Evolutionary conservation across 352 stramenopile species (phyloP), one percentile per base, ranked within the genome.

Genomic region (Plasmopara muralis): DNA sequence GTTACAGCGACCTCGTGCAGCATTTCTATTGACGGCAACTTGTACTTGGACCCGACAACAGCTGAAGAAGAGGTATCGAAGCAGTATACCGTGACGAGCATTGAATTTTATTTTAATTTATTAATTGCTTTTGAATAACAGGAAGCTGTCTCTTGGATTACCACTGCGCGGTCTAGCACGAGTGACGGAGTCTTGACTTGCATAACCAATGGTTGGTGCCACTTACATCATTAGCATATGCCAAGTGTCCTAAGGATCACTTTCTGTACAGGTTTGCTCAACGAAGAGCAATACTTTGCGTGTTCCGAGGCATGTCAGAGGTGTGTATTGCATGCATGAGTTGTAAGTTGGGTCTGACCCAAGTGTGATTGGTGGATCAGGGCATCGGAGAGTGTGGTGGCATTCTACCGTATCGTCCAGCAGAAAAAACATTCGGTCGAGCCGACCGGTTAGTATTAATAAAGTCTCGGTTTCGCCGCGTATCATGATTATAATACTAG

Each of bases 231-330:
- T 47, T 14, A 8, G 18, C 5, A 40, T 5, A 31, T 16, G n/a
- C 7, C 20, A 31, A 55, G 1, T 30, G 34, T 13, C 30, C 39
- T n/a, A 31, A 28, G 20, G 34, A 45, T 30, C 47, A 6, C 43
- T 43, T 13, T 38, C 16, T n/a, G 5, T 59, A 6, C 47, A 86
- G 75, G 76, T 28, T 54, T 89, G 41, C 60, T 90, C 40, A 77
- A 72, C 6, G 79, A 93, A 66, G 78, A 87, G 33, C 75, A 90
- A 52, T 93, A 88, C 51, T 93, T 93, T 64, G 77, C 82, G 25
- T 85, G 77, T 41, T 87, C 77, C 0, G 82, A 93, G 50, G 81
- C 81, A 20, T 93, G 82, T 9, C 76, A 86, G 39, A 64, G 82
- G 81, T 91, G 34, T 28, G 61, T 49, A 25, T 28, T 12, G 31